These are phyloP conservation scores for Talaromyces wortmannii DNA, from an alignment of 495 filamentous ascomycete species.

Conservation along the genomic window DNA sequence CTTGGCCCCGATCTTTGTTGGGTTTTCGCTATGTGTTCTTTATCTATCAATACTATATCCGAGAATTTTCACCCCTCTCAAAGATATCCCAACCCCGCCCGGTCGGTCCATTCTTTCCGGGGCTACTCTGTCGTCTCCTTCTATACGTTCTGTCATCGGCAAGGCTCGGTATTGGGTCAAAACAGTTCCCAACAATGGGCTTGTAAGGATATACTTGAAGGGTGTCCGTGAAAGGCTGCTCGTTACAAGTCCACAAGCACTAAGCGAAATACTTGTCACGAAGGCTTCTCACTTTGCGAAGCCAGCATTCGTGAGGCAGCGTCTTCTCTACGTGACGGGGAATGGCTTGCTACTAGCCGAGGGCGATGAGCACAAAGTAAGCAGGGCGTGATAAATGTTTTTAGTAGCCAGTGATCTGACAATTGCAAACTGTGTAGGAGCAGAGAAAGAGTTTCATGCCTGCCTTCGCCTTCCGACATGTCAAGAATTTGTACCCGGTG, in stretches of 20 bases:
- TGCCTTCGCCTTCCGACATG: slow-evolving; percentile 76
- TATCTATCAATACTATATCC: slow-evolving; percentile 49
- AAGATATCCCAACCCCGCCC: slow-evolving; percentile 54
- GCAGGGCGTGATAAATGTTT: background rate
- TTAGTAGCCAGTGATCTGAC: background rate
- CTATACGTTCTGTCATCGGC: background rate
- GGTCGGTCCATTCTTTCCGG: slow-evolving; percentile 24
- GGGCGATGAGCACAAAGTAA: slow-evolving; percentile 72
- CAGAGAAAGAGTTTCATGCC: slow-evolving; percentile 78
- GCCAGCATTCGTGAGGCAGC: slow-evolving; percentile 47
- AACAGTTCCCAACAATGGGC: slow-evolving; percentile 67
- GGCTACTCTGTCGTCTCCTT: background rate
- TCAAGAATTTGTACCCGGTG: slow-evolving; percentile 77
- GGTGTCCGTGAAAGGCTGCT: slow-evolving; percentile 68
- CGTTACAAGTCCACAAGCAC: slow-evolving; percentile 54
- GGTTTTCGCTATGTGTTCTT: background rate
- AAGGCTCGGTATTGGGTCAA: slow-evolving; percentile 53
- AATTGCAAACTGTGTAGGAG: slow-evolving; percentile 12
- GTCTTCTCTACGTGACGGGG: slow-evolving; percentile 61
- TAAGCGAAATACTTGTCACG: slow-evolving; percentile 57
- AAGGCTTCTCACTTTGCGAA: slow-evolving; percentile 79
- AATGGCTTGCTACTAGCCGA: slow-evolving; percentile 76
- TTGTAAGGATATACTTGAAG: slow-evolving; percentile 62
- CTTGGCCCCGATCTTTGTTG: background rate
- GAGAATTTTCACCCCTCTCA: slow-evolving; percentile 64